A percentile compares a stretch with the other conserved stretches of the same genome.
phyloP scores from a whole-genome alignment of 1,284 basidiomycete species.

The Rhodotorula sp. region DNA sequence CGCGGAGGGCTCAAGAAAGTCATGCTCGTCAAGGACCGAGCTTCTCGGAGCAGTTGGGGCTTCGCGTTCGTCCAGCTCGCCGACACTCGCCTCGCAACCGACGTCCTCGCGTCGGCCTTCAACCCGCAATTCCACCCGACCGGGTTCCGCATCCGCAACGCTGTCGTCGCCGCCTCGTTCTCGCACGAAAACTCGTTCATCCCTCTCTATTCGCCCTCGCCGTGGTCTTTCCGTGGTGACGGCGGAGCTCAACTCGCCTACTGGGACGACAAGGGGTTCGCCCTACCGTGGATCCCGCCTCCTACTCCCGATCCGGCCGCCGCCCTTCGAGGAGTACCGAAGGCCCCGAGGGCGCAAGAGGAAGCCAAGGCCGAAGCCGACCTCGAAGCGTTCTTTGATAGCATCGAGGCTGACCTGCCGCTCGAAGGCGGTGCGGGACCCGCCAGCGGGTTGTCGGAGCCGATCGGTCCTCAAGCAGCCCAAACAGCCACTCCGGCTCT shows the following conservation, averaged over 20 bases:
- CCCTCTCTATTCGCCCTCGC: conserved; percentile 42
- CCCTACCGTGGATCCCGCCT: conserved; percentile 32
- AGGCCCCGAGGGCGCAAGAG: conserved; percentile 17
- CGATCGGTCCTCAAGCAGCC: neutral
- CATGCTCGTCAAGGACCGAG: conserved; percentile 79
- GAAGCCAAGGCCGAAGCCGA: conserved; percentile 39
- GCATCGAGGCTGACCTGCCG: conserved; percentile 35
- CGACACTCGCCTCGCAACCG: conserved; percentile 52
- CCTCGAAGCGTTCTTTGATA: conserved; percentile 44
- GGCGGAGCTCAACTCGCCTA: conserved; percentile 39
- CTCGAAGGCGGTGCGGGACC: neutral
- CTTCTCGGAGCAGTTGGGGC: conserved; percentile 78
- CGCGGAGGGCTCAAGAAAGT: conserved; percentile 82
- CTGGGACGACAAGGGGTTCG: conserved; percentile 45
- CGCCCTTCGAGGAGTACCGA: conserved; percentile 11
- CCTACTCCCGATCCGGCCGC: neutral
- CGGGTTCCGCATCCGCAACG: conserved; percentile 43
- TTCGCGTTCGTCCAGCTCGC: conserved; percentile 89
- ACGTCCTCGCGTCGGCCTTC: conserved; percentile 38
- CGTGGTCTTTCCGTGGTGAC: conserved; percentile 42
- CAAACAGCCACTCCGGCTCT: neutral
- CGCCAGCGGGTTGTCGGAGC: neutral
- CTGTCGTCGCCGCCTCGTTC: conserved; percentile 41
- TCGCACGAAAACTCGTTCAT: conserved; percentile 43
- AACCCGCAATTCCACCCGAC: conserved; percentile 39